These are phyloP conservation scores for Leishmania turanica DNA, from an alignment of 208 protist species.

Conservation along the genomic window DNA sequence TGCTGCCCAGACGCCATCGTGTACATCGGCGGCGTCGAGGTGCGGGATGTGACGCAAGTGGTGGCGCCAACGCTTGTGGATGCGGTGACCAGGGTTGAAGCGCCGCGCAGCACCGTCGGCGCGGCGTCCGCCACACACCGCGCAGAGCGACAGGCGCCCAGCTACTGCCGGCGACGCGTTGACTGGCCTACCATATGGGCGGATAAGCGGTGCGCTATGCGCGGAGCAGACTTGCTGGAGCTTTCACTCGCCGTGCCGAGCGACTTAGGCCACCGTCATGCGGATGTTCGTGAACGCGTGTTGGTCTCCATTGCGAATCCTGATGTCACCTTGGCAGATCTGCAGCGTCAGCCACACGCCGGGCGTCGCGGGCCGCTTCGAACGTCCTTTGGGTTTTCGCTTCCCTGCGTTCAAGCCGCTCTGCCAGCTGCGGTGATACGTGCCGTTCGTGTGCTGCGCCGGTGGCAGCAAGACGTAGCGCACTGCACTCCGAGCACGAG, in stretches of 20 bases:
- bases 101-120: conserved; percentile 8
- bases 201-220: conserved; percentile 31
- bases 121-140: conserved; percentile 1
- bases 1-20: conserved; percentile 60
- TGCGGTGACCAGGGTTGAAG: conserved; percentile 15
- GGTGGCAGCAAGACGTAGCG: conserved; percentile 32
- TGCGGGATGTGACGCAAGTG: conserved; percentile 40
- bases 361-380: conserved; percentile 46
- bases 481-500: conserved; percentile 22
- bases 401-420: conserved; percentile 39
- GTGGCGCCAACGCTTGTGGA: conserved; percentile 48
- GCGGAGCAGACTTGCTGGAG: conserved; percentile 50
- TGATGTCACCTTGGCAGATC: conserved; percentile 26
- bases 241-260: conserved; percentile 34
- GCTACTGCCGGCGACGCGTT: conserved; percentile 18
- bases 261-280: background rate
- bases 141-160: conserved; percentile 19
- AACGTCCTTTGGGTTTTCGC: conserved; percentile 63
- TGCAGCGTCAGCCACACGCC: conserved; percentile 35
- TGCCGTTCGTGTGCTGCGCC: conserved; percentile 42
- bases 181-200: conserved; percentile 15
- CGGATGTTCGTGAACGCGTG: conserved; percentile 23
- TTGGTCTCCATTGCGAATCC: conserved; percentile 56
- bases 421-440: conserved; percentile 46
- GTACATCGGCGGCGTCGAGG: conserved; percentile 67